Conservation (phyloP, 805 yeast genomes). For the Pichia occidentalis region DNA sequence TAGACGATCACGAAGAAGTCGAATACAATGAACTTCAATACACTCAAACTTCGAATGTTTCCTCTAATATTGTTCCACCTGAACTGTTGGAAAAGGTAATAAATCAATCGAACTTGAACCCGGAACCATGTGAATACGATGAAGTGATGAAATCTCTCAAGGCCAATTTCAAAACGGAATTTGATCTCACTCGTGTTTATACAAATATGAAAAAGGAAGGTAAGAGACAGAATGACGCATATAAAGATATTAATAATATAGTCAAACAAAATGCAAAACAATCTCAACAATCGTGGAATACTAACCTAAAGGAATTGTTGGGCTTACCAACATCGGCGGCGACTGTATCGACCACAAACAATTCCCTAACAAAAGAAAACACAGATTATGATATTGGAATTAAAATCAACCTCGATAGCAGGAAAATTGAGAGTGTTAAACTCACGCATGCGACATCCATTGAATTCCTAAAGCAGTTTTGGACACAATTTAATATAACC, state of each 20-base stretch:
- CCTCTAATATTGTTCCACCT: conserved; percentile 22
- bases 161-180: conserved; percentile 18
- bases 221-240: conserved; percentile 36
- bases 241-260: conserved; percentile 38
- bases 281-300: conserved; percentile 41
- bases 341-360: not conserved
- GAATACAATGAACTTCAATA: conserved; percentile 46
- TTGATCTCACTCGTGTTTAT: conserved; percentile 24
- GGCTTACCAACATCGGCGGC: conserved; percentile 9
- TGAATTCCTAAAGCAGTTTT: conserved; percentile 71
- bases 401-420: conserved; percentile 26
- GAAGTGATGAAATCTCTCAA: conserved; percentile 20
- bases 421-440: conserved; percentile 41
- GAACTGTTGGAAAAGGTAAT: conserved; percentile 17
- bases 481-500: conserved; percentile 48
- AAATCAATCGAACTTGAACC: conserved; percentile 25
- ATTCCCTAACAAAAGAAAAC: conserved; percentile 3
- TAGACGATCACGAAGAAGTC: conserved; percentile 40
- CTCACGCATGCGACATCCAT: conserved; percentile 65
- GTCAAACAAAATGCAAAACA: conserved; percentile 51
- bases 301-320: conserved; percentile 13
- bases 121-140: conserved; percentile 24
- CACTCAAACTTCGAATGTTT: conserved; percentile 24
- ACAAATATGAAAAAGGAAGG: conserved; percentile 20
- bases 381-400: conserved; percentile 21